phyloP scores from a whole-genome alignment of 2,329 filamentous ascomycete genomes.

The Dryadomyces quercivorus region DNA sequence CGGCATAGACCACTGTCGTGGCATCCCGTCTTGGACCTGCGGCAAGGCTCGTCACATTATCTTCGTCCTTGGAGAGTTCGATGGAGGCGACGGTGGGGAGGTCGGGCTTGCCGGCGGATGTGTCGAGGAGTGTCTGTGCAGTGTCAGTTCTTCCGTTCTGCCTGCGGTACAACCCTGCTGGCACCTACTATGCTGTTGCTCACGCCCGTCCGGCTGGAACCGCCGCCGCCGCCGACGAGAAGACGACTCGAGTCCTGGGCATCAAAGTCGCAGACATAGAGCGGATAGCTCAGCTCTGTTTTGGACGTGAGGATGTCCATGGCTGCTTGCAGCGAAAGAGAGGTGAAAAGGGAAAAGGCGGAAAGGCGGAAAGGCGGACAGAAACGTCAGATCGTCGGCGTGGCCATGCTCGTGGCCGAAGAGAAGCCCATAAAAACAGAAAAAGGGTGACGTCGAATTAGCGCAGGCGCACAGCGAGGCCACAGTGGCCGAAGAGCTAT shows the following conservation, averaged over 20 bases:
- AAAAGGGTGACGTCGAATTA: not conserved
- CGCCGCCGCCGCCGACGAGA: constrained; percentile 78
- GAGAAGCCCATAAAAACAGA: not conserved
- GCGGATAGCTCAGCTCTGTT: constrained; percentile 64
- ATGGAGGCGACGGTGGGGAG: constrained; percentile 58
- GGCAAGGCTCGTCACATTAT: constrained; percentile 76
- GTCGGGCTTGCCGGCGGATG: constrained; percentile 48
- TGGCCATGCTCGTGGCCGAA: not conserved
- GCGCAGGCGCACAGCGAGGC: not conserved
- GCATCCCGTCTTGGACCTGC: constrained; percentile 49
- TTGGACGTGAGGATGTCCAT: constrained; percentile 38
- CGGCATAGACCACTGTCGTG: constrained; percentile 52
- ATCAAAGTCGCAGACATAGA: constrained; percentile 83
- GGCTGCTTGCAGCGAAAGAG: not conserved
- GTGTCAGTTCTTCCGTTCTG: not conserved
- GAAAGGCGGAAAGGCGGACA: not conserved
- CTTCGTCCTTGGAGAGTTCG: constrained; percentile 71
- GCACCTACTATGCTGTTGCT: constrained; percentile 70
- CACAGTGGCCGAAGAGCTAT: not conserved
- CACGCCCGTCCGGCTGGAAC: constrained; percentile 67
- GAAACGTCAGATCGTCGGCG: not conserved
- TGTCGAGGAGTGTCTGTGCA: constrained; percentile 55
- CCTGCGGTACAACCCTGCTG: not conserved
- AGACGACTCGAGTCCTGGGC: constrained; percentile 64
- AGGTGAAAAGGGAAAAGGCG: not conserved